Evolutionary conservation across 108 stramenopile genomes (phyloP).

Genomic region (Stephanodiscus triporus): DNA sequence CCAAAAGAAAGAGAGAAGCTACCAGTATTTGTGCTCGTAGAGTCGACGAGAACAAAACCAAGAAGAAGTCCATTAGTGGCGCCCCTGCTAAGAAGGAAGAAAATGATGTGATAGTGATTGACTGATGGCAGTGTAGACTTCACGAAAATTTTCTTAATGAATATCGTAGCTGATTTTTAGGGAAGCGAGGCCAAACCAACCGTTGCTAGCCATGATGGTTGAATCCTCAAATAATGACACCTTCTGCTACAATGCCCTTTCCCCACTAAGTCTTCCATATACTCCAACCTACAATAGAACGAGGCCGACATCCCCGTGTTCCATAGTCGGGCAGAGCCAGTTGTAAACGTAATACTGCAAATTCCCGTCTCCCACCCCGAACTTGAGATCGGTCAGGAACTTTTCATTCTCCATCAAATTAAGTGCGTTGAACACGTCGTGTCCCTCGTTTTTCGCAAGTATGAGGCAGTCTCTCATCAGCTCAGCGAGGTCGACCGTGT

Average conservation of each 20-base stretch:
- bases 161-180: no score
- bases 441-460: conserved; percentile 80
- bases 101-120: no score
- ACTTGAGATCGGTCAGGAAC: conserved; percentile 92
- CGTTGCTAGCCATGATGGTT: no score
- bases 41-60: no score
- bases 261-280: no score
- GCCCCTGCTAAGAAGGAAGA: no score
- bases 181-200: neutral
- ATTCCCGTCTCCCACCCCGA: conserved; percentile 98
- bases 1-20: no score
- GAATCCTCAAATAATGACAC: no score
- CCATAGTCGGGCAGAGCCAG: conserved; percentile 91
- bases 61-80: no score
- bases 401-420: conserved; percentile 96
- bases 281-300: conserved; percentile 97
- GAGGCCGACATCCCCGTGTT: conserved; percentile 87
- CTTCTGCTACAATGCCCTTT: no score
- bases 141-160: neutral
- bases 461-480: conserved; percentile 96
- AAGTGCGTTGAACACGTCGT: conserved; percentile 99
- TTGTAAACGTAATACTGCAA: conserved; percentile 99
- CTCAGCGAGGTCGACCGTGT: conserved; percentile 73
- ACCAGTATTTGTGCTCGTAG: no score
- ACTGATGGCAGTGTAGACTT: no score